These are phyloP conservation scores for Citeromyces hawaiiensis DNA, from an alignment of 1,139 yeast species.

Conservation along the genomic window DNA sequence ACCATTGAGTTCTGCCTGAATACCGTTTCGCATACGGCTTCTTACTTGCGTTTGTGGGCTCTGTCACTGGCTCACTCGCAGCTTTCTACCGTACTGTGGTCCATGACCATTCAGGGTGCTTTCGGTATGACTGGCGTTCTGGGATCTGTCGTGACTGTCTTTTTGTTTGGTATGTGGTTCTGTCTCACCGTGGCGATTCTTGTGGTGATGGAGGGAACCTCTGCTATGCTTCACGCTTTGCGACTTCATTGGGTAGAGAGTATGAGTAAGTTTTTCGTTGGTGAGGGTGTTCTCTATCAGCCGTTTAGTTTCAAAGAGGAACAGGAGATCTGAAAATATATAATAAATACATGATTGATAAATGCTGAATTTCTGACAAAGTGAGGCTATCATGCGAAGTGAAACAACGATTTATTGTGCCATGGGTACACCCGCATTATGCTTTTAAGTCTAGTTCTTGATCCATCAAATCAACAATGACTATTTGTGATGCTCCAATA, in stretches of 20 bases:
- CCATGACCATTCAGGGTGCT: conserved; percentile 56
- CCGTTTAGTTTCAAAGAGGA: conserved; percentile 41
- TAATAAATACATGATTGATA: too few species aligned
- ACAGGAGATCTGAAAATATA: background rate
- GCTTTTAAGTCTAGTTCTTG: too few species aligned
- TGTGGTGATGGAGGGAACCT: conserved; percentile 78
- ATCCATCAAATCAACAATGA: too few species aligned
- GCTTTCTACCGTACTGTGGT: conserved; percentile 61
- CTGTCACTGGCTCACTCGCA: conserved; percentile 71
- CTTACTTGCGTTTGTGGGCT: conserved; percentile 71
- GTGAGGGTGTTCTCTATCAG: conserved; percentile 61
- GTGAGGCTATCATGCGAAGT: too few species aligned
- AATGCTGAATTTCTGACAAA: background rate
- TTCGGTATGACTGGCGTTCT: conserved; percentile 34
- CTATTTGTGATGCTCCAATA: too few species aligned
- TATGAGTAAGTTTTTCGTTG: conserved; percentile 76
- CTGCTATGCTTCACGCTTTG: conserved; percentile 76
- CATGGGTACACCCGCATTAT: too few species aligned
- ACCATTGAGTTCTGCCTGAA: conserved; percentile 70
- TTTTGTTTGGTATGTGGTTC: conserved; percentile 72
- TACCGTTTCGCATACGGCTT: conserved; percentile 72
- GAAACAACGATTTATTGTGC: too few species aligned
- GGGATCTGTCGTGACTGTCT: conserved; percentile 39
- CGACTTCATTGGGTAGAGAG: conserved; percentile 85
- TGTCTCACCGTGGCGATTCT: conserved; percentile 57